A percentile compares a stretch with the other conserved stretches of the same genome.
Conservation (phyloP, 306 rosid genomes). For the Gleditsia sinensis region DNA sequence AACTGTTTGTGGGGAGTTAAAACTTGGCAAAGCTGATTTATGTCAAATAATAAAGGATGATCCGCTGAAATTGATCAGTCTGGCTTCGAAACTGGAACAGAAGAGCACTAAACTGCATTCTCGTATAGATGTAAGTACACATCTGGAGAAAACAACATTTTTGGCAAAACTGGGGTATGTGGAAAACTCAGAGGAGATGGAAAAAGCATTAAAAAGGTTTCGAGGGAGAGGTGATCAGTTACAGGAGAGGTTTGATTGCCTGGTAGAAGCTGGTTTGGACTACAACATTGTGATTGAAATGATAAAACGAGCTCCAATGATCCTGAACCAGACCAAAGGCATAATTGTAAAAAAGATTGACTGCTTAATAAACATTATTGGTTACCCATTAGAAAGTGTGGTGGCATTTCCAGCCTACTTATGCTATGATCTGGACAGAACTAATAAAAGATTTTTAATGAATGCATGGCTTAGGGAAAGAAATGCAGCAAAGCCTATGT, state of each 20-base stretch:
- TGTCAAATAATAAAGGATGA: constrained; percentile 59
- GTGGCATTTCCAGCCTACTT: constrained; percentile 67
- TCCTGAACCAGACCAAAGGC: constrained; percentile 61
- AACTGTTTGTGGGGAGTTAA: constrained; percentile 59
- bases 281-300: constrained; percentile 47
- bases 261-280: constrained; percentile 84
- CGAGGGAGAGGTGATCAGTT: constrained; percentile 78
- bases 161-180: constrained; percentile 66
- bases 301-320: constrained; percentile 59
- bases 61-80: constrained; percentile 51
- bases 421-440: constrained; percentile 59
- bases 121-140: constrained; percentile 35
- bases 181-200: constrained; percentile 87
- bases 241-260: constrained; percentile 85
- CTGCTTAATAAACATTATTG: constrained; percentile 50
- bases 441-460: constrained; percentile 63
- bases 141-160: constrained; percentile 61
- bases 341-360: constrained; percentile 63
- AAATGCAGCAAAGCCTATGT: constrained; percentile 49
- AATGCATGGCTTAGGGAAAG: constrained; percentile 67
- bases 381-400: constrained; percentile 63
- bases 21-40: constrained; percentile 52
- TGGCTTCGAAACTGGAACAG: constrained; percentile 50
- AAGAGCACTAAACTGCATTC: constrained; percentile 31
- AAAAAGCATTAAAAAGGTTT: constrained; percentile 58